phyloP scores from a whole-genome alignment of 129 eudicot species.

The Flaveria bidentis region DNA sequence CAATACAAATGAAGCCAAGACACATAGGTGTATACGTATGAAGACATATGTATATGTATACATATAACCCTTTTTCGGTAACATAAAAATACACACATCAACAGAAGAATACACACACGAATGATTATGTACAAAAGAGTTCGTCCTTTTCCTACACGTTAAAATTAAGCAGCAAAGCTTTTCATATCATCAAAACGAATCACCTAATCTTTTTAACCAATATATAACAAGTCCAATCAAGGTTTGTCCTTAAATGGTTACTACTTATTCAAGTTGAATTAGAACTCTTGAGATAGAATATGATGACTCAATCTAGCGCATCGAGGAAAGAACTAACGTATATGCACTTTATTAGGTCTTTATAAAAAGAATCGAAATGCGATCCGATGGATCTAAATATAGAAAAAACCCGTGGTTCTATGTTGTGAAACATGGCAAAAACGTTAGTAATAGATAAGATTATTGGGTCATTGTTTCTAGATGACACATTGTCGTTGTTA shows the following conservation, averaged over 20 bases:
- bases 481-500: constrained; percentile 30
- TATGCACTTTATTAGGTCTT: neutral
- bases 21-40: neutral
- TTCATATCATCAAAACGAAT: too few species aligned
- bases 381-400: neutral
- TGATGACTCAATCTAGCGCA: neutral
- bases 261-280: neutral
- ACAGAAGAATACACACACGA: neutral
- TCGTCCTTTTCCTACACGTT: too few species aligned
- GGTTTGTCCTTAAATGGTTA: neutral
- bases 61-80: neutral
- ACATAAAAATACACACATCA: neutral
- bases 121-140: too few species aligned
- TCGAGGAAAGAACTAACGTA: neutral
- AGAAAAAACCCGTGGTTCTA: neutral
- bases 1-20: neutral
- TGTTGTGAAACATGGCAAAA: constrained; percentile 7
- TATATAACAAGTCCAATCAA: neutral
- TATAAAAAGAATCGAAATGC: constrained; percentile 4
- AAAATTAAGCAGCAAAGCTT: neutral
- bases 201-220: neutral
- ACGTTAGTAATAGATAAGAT: constrained; percentile 8
- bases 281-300: neutral
- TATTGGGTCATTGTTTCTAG: constrained; percentile 14
- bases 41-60: neutral